phyloP scores from a whole-genome alignment of 306 rosid genomes.

The Acacia acuminata region DNA sequence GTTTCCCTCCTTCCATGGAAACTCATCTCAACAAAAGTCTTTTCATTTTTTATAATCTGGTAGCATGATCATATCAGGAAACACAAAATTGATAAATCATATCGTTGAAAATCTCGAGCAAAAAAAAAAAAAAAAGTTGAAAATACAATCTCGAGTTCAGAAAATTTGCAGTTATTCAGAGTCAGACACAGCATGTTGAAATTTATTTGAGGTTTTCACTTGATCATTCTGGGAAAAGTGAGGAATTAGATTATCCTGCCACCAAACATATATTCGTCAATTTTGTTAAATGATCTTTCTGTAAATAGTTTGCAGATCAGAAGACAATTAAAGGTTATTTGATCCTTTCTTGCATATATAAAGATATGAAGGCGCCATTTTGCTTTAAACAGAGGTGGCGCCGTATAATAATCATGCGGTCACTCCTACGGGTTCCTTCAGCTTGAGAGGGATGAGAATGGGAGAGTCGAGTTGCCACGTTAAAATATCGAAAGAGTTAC shows the following conservation, averaged over 20 bases:
- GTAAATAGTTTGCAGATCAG: background rate
- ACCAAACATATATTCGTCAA: no score
- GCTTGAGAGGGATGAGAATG: no score
- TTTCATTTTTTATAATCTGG: background rate
- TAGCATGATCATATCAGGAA: background rate
- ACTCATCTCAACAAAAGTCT: no score
- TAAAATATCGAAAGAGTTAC: no score
- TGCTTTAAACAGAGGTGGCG: constrained; percentile 46
- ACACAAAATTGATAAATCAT: background rate
- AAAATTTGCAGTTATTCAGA: background rate
- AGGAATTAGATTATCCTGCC: no score
- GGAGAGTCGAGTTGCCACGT: background rate
- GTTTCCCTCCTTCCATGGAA: no score
- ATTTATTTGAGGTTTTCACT: background rate
- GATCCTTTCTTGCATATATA: background rate
- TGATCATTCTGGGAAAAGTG: background rate
- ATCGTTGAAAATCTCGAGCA: no score
- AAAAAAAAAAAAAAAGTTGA: no score
- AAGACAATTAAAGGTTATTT: constrained; percentile 1
- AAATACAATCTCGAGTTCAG: background rate
- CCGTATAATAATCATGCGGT: constrained; percentile 41
- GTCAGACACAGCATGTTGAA: background rate
- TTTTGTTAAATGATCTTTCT: background rate
- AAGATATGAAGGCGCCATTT: constrained; percentile 17
- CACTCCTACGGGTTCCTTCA: constrained; percentile 45